Conservation (phyloP, 805 yeast genomes). For the Kodamaea restingae region DNA sequence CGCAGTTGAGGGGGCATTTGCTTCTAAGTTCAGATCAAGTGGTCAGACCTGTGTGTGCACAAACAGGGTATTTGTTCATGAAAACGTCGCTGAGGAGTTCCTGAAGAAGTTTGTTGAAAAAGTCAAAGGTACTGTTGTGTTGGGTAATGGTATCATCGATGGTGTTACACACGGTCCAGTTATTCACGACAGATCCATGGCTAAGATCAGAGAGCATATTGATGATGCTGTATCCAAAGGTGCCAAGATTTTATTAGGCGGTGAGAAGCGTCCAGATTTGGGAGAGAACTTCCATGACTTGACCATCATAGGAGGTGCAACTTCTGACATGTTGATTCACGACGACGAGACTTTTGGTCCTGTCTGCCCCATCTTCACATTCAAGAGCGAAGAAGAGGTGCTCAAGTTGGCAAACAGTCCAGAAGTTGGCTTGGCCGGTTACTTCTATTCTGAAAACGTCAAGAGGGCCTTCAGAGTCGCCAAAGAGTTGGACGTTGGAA, state of each 20-base stretch:
- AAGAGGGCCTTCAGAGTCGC: constrained; percentile 55
- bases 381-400: constrained; percentile 62
- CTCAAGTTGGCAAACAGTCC: constrained; percentile 58
- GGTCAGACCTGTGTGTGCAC: constrained; percentile 86
- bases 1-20: constrained; percentile 65
- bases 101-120: constrained; percentile 44
- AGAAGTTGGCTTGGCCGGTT: constrained; percentile 74
- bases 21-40: constrained; percentile 66
- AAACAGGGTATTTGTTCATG: constrained; percentile 65
- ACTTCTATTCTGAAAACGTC: constrained; percentile 59
- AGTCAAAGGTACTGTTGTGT: constrained; percentile 32
- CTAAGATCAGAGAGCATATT: constrained; percentile 58
- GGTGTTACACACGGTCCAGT: constrained; percentile 75
- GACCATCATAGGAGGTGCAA: constrained; percentile 62
- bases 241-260: constrained; percentile 63
- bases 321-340: constrained; percentile 51
- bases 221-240: constrained; percentile 64
- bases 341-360: constrained; percentile 84
- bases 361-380: constrained; percentile 64
- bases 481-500: constrained; percentile 69
- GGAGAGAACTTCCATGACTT: constrained; percentile 67
- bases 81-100: constrained; percentile 60
- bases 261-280: constrained; percentile 47
- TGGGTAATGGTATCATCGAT: constrained; percentile 61
- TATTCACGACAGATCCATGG: constrained; percentile 58